Evolutionary conservation across 2,329 filamentous ascomycete species (phyloP), one percentile per base, ranked within the genome.

Genomic region (Sporothrix pallida): DNA sequence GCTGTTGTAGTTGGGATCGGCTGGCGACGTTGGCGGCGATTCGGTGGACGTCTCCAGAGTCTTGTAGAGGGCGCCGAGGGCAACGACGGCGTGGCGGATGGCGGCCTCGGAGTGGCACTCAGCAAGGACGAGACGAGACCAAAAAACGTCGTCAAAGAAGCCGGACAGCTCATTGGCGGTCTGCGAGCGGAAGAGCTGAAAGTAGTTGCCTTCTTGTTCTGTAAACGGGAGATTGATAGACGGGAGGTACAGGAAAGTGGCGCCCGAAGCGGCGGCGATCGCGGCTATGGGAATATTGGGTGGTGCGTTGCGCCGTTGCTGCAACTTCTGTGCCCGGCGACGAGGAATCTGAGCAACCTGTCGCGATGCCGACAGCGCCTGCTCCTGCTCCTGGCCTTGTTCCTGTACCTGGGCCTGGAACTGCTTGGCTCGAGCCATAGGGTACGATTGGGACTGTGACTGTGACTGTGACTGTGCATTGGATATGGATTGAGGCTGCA

Each of bases 71-170:
- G 89, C 89, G 17, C 89, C 90, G 8, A 92, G 82, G 6, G 90
- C 90, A 31, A 92, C 85, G 10, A 92, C 89, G 12, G 90, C 88
- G 79, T 92, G 89, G 13, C 87, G 87, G 74, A 92, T 89, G 37
- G 89, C 85, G 13, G 86, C 82, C 78, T 91, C 88, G 0, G 84
- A 83, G 76, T 92, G 88, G 71, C 89, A 91, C 79, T 90, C 89
- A 76, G 89, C 87, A 10, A 92, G 80, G 1, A 92, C 89, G 48
- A 87, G 86, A 60, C 86, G 83, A 0, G 86, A 89, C 90, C 90
- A 92, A 78, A 92, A 92, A 1, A 86, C 83, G 23, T 86, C 87
- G 78, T 91, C 88, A 75, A 92, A 92, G 78, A 90, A 92, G 13
- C 90, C 90, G 0, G 90, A 91, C 7, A 92, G 82, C 77, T 91